Percentiles rank a stretch among this genome's conserved stretches.
Evolutionary conservation across 805 yeast species (phyloP).

Genomic region (Nakazawaea ernobii): DNA sequence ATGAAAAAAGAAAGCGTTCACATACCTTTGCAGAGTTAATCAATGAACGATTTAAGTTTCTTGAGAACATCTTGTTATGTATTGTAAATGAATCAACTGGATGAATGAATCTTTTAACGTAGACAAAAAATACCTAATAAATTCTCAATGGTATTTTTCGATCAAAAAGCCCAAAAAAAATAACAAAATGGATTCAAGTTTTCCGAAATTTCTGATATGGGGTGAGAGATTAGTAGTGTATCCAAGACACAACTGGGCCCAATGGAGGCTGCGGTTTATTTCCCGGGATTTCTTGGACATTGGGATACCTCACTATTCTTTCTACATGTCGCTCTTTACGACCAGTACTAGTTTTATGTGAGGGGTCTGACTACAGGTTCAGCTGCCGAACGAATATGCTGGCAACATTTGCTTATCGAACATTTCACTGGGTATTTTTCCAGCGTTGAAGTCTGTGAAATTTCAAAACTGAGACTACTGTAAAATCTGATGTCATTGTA

Average conservation of each 20-base stretch:
- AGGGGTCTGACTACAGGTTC: too few species aligned
- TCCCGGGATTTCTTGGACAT: too few species aligned
- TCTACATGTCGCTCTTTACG: neutral
- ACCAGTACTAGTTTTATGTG: too few species aligned
- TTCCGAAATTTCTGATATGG: constrained; percentile 6
- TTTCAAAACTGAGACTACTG: too few species aligned
- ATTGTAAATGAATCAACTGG: neutral
- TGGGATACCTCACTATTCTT: too few species aligned
- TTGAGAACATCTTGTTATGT: constrained; percentile 10
- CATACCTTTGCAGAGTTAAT: constrained; percentile 10
- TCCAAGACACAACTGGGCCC: neutral
- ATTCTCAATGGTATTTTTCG: neutral
- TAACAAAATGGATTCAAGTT: constrained; percentile 9
- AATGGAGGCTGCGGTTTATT: neutral
- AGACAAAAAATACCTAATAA: too few species aligned
- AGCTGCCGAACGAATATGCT: too few species aligned
- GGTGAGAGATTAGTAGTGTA: neutral
- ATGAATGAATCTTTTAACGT: neutral
- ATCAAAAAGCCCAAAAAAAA: neutral
- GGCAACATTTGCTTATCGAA: too few species aligned
- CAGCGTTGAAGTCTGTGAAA: too few species aligned
- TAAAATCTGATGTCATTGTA: too few species aligned
- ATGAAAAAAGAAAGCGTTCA: neutral
- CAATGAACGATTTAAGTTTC: constrained; percentile 10
- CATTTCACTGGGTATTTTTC: too few species aligned